Evolutionary conservation across 129 eudicot genomes (phyloP).

Genomic region (Helianthus tuberosus): DNA sequence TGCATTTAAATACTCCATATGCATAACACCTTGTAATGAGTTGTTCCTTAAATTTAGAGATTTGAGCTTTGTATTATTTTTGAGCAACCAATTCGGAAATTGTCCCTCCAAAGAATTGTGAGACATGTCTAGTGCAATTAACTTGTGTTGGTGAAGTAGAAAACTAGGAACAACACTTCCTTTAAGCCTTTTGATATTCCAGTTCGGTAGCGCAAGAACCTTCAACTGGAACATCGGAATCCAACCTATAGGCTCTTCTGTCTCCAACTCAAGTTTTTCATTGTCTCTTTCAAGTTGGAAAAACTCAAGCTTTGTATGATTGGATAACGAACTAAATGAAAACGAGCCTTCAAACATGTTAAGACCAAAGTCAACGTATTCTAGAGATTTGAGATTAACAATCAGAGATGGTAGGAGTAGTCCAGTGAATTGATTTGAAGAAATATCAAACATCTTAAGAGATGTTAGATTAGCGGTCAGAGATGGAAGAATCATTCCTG

Average conservation of each 20-base stretch:
- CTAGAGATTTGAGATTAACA: constrained; percentile 26
- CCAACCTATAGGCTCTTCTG: constrained; percentile 28
- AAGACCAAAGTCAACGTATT: constrained; percentile 32
- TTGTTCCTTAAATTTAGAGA: constrained; percentile 17
- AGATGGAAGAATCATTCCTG: not conserved
- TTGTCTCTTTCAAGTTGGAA: not conserved
- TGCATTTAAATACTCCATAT: not conserved
- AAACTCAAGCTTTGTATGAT: constrained; percentile 29
- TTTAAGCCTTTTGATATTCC: constrained; percentile 17
- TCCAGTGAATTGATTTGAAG: constrained; percentile 22
- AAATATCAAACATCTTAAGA: constrained; percentile 28
- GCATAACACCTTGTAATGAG: not conserved
- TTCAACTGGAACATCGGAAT: constrained; percentile 36
- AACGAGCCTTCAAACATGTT: constrained; percentile 36
- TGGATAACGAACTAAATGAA: constrained; percentile 31
- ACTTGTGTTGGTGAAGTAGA: constrained; percentile 26
- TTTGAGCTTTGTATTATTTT: constrained; percentile 24
- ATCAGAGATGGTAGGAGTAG: no score
- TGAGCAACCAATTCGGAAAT: constrained; percentile 34
- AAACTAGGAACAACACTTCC: constrained; percentile 25
- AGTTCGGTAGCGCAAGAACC: constrained; percentile 18
- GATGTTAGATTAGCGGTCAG: constrained; percentile 13
- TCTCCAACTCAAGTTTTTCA: constrained; percentile 19
- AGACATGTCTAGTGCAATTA: constrained; percentile 21
- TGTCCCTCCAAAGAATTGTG: constrained; percentile 25